Percentiles rank a stretch among this genome's conserved stretches.
These are phyloP conservation scores for Phytophthora ohioensis DNA, from an alignment of 352 stramenopile genomes.

Conservation along the genomic window DNA sequence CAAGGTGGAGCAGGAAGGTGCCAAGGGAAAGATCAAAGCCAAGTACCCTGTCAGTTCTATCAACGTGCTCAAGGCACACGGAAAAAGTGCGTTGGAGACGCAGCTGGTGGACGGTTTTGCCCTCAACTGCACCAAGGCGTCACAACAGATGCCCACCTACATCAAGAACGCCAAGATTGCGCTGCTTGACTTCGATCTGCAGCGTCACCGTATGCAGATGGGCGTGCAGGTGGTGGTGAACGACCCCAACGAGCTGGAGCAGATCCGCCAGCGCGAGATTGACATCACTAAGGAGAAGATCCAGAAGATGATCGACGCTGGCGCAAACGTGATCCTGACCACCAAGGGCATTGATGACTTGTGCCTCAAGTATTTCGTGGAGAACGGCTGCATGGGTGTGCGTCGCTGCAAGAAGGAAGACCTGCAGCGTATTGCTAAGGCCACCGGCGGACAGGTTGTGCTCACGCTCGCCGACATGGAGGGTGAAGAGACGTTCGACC, in stretches of 20 bases:
- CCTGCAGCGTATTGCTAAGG: slow-evolving; percentile 98
- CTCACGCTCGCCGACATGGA: slow-evolving; percentile 99
- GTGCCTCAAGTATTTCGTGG: slow-evolving; percentile 99
- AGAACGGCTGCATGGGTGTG: slow-evolving; percentile 97
- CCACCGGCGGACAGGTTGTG: slow-evolving; percentile 97
- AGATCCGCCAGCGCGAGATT: slow-evolving; percentile 98
- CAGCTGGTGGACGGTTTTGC: slow-evolving; percentile 96
- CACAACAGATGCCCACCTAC: slow-evolving; percentile 98
- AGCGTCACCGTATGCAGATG: slow-evolving; percentile 98
- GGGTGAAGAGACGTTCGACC: slow-evolving; percentile 97
- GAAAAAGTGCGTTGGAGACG: slow-evolving; percentile 90
- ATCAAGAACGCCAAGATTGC: slow-evolving; percentile 96
- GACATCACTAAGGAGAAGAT: slow-evolving; percentile 99
- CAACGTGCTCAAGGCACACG: slow-evolving; percentile 99
- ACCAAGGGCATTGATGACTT: slow-evolving; percentile 99
- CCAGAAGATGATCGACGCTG: slow-evolving; percentile 98
- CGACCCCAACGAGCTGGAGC: slow-evolving; percentile 97
- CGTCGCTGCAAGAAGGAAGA: slow-evolving; percentile 99
- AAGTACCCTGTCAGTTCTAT: slow-evolving; percentile 98
- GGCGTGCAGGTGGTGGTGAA: slow-evolving; percentile 94
- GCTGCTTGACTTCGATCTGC: slow-evolving; percentile 99
- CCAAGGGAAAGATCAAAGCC: slow-evolving; percentile 83
- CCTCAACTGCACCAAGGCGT: slow-evolving; percentile 97
- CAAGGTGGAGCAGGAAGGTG: slow-evolving; percentile 91
- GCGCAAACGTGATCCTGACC: slow-evolving; percentile 99